Base-by-base conservation (phyloP, 176 grass and related monocot genomes). In the Eleusine coracana region DNA sequence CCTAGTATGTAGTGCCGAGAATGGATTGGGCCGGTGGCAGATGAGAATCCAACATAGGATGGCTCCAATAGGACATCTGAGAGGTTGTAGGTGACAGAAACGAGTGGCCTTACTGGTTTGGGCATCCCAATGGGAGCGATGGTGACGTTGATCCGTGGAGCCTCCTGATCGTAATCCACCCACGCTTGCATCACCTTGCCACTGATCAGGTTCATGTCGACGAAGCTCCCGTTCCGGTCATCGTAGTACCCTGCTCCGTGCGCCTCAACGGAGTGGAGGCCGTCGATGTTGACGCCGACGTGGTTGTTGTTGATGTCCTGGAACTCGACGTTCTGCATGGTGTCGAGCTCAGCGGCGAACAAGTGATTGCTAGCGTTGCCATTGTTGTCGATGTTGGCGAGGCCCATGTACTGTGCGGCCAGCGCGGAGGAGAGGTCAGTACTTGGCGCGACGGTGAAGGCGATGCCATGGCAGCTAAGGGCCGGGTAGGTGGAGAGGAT, bases 301-400 rank as follows among this genome's bases (percentile, higher is more conserved):
- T 34, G 31, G 31, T 34, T 34, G 31, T 34, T 34, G 31, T 34
- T 34, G 31, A 34, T 34, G 31, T 34, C 31, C 31, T 34, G 31
- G 31, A 34, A 34, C 31, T 34, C 31, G 7, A 44, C 10, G 69
- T 65, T 74, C 7, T 39, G 42, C 41, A 28, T 2, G 7, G 80
- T 82, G 70, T 82, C 70, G 20, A 80, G 41, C 80, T 82, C 80
- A 6, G 72, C 28, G 8, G 73, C 74, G 15, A 77, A 45, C 18
- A 77, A 37, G 75, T 46, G 27, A 39, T 84, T 84, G 73, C 18
- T 78, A 2, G 0, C 17, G 28, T 50, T 78, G 21, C 71, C 81
- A 5, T 51, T n/a, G 45, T 83, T 27, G n/a, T 29, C 0, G 61
- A 29, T 12, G n/a, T 75, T 51, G 13, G 48, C 0, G 7, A 83